Evolutionary conservation across 192 early-diverging fungal species (phyloP), one percentile per base, ranked within the genome.

Genomic region (Coemansia sp.): DNA sequence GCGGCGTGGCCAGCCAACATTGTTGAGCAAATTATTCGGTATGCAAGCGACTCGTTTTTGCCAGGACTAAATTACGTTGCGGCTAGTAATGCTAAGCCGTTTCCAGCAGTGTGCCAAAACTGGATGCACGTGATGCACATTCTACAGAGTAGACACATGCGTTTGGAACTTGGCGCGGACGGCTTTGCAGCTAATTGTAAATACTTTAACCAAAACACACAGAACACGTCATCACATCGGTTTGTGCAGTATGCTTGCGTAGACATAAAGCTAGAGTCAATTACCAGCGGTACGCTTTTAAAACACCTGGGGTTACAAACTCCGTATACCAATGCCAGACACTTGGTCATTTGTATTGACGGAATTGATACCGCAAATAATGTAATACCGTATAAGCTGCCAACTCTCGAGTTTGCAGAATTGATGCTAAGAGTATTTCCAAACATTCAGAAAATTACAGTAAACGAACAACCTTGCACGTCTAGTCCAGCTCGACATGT

Each of bases 81-180:
- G 10, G 40, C 9, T 44, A n/a, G n/a, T 44, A 44, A 44, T 5
- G 5, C 14, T 0, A 2, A 15, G 1, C 42, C 2, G 42, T 44
- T 23, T 34, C 19, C 12, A 61, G 42, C 34, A 21, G 46, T 60
- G 5, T 60, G 44, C 58, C 12, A 42, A 6, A 46, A 60, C 51
- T 53, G 51, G 51, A 23, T 14, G 12, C 21, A 15, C 26, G 5
- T 53, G 17, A 14, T 31, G 4, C 5, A 26, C 14, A 23, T 14
- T 4, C 9, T 53, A 14, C 22, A 9, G 11, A 53, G 51, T 7
- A 53, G 26, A 14, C 51, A 28, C 8, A 22, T 53, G 12, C 25
- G 25, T 9, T 26, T 53, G 51, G 5, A 19, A 53, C 23, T 53
- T 8, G 51, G 25, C 2, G 12, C 22, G 0, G 51, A 26, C 4